Base-by-base conservation (phyloP, 179 eudicot genomes). In the Camellia oleifera region DNA sequence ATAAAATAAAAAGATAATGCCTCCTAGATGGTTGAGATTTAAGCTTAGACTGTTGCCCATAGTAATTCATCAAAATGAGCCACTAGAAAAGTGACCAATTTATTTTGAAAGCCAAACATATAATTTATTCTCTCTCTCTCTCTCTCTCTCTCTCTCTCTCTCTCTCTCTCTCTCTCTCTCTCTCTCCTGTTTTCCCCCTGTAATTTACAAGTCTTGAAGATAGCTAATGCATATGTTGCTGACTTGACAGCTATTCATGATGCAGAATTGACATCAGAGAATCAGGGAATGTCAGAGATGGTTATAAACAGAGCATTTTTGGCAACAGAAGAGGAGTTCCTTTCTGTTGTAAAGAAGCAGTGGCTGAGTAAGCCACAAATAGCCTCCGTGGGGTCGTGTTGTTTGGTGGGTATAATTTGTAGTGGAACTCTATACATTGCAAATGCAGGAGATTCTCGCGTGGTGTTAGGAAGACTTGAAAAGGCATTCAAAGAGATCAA, bases 371-470 rank as follows among this genome's bases (percentile, higher is more conserved):
- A 79, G 68, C 98, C 97, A 17, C 86, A 87, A 61, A 81, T 93
- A 18, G 98, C 93, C 17, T 87, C 91, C 64, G 90, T 83, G 11
- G 98, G 98, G 62, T 77, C 97, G 5, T 94, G 98, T 70, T 94
- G 97, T 76, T 83, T 94, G 84, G 92, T 88, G 42, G 97, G 98
- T n/a, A 61, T 89, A 0, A 83, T 92, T 65, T 86, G 92, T 75
- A 80, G 84, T 23, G 96, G 94, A 4, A 23, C 69, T 15, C 66
- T 92, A 45, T 88, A 86, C 77, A 82, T 86, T 12, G 96, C 98
- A 52, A 93, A 93, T 78, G 92, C 93, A 14, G 98, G 98, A 46
- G 98, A 93, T 84, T 93, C 98, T 5, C 81, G 98, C 76, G 98
- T 78, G n/a, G 97, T 94, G 40, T 54, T 94, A 76, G 98, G 94